Base-by-base conservation (phyloP, 2,329 filamentous ascomycete species). In the Fusarium veterinarium region DNA sequence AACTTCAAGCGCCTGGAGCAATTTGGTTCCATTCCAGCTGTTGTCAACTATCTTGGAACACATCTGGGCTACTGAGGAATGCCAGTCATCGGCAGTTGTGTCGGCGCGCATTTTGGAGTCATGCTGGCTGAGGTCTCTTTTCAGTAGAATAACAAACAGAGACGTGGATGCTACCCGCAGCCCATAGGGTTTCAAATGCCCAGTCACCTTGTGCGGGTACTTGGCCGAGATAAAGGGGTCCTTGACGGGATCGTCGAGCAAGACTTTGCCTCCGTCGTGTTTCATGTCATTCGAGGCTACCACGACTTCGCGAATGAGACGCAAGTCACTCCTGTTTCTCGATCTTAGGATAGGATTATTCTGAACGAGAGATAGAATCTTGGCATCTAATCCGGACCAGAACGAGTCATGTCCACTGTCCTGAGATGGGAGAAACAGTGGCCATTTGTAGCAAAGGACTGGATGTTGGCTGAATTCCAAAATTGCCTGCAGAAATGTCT, bases 371-470 rank as follows among this genome's bases (percentile, higher is more conserved):
- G 16, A 10, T 2, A 38, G 4, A 1, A 76, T 63, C 1, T 46
- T 23, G 0, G 16, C 2, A 12, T 72, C 46, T 1, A 76, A 13
- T 1, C 20, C 16, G 1, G 59, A 67, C 73, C 73, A 76, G 20
- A 74, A 75, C 0, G 38, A 48, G 25, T 62, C 53, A 14, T 14
- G 28, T 0, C 45, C 49, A 6, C 6, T 19, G 0, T 53, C 19
- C 6, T 9, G 19, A 3, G 64, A 7, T 3, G 71, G 73, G 6
- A 76, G 71, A 25, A 76, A 76, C 5, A 45, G 1, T 19, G 62
- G 52, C 74, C 74, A 70, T 5, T 46, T 11, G 12, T 73, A 75
- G 31, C 64, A 53, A 3, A 75, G 69, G 6, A 42, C 46, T 12
- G 61, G 37, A 20, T 74, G 66, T 6, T 61, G 42, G 11, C 60